phyloP scores from a whole-genome alignment of 176 grass and related monocot species.

The Aegilops tauschii region DNA sequence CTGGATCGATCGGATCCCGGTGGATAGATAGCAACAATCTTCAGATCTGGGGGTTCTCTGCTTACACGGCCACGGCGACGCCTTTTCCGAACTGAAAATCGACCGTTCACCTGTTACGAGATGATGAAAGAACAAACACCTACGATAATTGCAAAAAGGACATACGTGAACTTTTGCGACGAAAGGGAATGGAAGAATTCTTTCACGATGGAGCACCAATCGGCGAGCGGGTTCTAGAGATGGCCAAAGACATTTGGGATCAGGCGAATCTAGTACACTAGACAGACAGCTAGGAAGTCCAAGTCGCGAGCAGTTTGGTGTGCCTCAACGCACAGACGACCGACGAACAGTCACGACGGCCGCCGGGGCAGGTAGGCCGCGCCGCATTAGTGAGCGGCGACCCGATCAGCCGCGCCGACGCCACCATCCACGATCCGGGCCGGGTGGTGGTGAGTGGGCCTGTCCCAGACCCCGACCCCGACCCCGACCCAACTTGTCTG shows the following conservation, averaged over 20 bases:
- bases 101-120: too few relatives aligned
- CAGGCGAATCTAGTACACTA: not conserved
- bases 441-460: not conserved
- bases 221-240: not conserved
- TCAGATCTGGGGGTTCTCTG: not conserved
- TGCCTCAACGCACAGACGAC: not conserved
- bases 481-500: not conserved
- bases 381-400: not conserved
- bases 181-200: too few relatives aligned
- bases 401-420: conserved; percentile 2
- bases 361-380: not conserved
- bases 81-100: too few relatives aligned
- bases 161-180: too few relatives aligned
- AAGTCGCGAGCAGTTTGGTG: not conserved
- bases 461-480: conserved; percentile 24
- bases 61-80: too few relatives aligned
- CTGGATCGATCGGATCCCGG: not conserved
- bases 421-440: not conserved
- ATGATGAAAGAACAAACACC: too few relatives aligned
- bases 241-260: not conserved
- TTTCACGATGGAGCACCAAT: not conserved
- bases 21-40: not conserved
- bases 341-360: not conserved
- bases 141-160: too few relatives aligned
- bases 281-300: not conserved